Conservation (phyloP, 148 eudicot species). For the Chenopodium formosanum region DNA sequence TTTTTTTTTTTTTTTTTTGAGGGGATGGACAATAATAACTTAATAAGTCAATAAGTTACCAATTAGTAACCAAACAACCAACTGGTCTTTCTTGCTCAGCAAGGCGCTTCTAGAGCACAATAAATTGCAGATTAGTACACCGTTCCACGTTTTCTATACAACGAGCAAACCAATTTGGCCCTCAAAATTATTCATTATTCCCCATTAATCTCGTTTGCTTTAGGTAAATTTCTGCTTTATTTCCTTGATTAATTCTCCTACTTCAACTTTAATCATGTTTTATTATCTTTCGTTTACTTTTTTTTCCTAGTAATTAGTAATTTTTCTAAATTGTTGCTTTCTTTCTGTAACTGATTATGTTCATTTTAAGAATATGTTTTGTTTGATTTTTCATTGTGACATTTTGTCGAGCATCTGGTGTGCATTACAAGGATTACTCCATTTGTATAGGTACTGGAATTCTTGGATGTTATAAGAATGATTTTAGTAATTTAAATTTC, state of each 20-base stretch:
- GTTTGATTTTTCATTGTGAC: background rate
- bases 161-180: background rate
- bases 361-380: background rate
- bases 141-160: background rate
- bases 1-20: too few relatives aligned
- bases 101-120: conserved; percentile 17
- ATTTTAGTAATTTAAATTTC: background rate
- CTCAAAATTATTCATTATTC: background rate
- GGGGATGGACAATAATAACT: too few relatives aligned
- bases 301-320: background rate
- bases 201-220: background rate
- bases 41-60: too few relatives aligned
- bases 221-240: background rate
- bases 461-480: background rate
- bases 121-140: background rate
- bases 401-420: conserved; percentile 15
- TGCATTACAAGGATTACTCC: background rate
- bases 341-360: background rate
- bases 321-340: background rate
- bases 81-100: conserved; percentile 23
- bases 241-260: background rate
- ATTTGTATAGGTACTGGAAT: too few relatives aligned
- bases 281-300: background rate
- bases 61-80: too few relatives aligned
- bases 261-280: background rate